These are phyloP conservation scores for Leccinum obscurum DNA, from an alignment of 768 basidiomycete species.

Conservation along the genomic window DNA sequence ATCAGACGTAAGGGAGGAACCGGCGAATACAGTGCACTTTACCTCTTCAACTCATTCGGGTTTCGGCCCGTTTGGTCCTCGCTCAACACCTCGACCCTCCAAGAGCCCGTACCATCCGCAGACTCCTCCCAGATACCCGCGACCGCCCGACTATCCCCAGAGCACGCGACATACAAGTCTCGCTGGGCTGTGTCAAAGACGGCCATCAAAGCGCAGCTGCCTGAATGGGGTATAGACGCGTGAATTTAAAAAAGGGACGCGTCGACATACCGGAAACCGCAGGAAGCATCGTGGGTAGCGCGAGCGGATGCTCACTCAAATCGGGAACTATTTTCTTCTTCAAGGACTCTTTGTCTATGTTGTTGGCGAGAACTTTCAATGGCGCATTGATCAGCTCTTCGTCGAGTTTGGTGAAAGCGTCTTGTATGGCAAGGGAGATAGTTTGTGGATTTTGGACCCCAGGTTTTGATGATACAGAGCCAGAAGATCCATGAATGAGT, in stretches of 20 bases:
- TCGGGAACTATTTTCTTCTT: slow-evolving; percentile 60
- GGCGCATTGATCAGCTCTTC: slow-evolving; percentile 80
- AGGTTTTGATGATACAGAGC: slow-evolving; percentile 38
- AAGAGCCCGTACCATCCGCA: slow-evolving; percentile 63
- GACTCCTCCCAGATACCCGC: slow-evolving; percentile 87
- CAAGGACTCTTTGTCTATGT: slow-evolving; percentile 49
- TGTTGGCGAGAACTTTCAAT: slow-evolving; percentile 63
- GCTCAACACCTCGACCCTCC: slow-evolving; percentile 91
- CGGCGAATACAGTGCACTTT: slow-evolving; percentile 13
- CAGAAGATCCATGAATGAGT: slow-evolving; percentile 40
- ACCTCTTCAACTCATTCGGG: slow-evolving; percentile 82
- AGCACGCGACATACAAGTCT: slow-evolving; percentile 86
- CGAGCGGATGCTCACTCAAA: slow-evolving; percentile 69
- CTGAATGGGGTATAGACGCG: slow-evolving; percentile 36
- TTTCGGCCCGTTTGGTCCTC: slow-evolving; percentile 98
- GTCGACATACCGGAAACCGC: slow-evolving; percentile 65
- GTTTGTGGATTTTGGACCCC: slow-evolving; percentile 47
- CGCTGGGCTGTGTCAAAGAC: slow-evolving; percentile 81
- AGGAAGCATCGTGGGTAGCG: slow-evolving; percentile 71
- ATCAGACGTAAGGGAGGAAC: slow-evolving; percentile 4
- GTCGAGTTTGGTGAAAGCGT: slow-evolving; percentile 83
- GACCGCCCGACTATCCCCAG: slow-evolving; percentile 94
- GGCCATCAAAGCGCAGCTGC: slow-evolving; percentile 90
- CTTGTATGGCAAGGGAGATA: slow-evolving; percentile 66
- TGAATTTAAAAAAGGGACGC: background rate